These are phyloP conservation scores for Exsudoporus frostii DNA, from an alignment of 768 basidiomycete species.

Conservation along the genomic window DNA sequence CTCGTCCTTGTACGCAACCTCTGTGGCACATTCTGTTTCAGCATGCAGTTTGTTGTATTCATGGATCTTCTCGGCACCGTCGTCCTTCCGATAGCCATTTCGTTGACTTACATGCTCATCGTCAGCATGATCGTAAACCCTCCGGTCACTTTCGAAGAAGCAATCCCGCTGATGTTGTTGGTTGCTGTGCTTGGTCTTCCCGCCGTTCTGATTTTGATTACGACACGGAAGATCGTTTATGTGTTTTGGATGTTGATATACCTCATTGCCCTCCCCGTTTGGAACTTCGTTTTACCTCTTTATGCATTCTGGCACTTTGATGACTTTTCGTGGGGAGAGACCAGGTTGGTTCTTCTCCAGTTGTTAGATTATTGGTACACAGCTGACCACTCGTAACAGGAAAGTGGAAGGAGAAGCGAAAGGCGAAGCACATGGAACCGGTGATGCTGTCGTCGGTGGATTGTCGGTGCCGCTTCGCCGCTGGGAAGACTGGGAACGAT, in stretches of 20 bases:
- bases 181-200: conserved; percentile 91
- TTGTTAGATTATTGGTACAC: neutral
- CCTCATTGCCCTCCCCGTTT: conserved; percentile 86
- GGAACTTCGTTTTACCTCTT: conserved; percentile 92
- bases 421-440: conserved; percentile 72
- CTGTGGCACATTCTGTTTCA: conserved; percentile 99
- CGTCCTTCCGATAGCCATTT: conserved; percentile 91
- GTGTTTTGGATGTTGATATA: conserved; percentile 99
- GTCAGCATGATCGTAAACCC: conserved; percentile 77
- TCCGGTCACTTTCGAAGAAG: conserved; percentile 82
- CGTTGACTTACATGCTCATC: conserved; percentile 85
- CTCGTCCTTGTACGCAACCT: conserved; percentile 94
- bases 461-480: conserved; percentile 84
- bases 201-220: conserved; percentile 87
- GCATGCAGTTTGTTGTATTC: conserved; percentile 99
- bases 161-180: conserved; percentile 89
- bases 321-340: conserved; percentile 99
- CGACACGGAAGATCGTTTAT: conserved; percentile 92
- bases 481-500: conserved; percentile 99
- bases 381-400: conserved; percentile 41
- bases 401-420: conserved; percentile 93
- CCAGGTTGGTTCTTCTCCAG: conserved; percentile 56
- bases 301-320: conserved; percentile 99
- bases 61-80: conserved; percentile 93
- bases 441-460: conserved; percentile 48